Evolutionary conservation across 2,329 filamentous ascomycete genomes (phyloP).

Genomic region (Elsinoe fawcettii): DNA sequence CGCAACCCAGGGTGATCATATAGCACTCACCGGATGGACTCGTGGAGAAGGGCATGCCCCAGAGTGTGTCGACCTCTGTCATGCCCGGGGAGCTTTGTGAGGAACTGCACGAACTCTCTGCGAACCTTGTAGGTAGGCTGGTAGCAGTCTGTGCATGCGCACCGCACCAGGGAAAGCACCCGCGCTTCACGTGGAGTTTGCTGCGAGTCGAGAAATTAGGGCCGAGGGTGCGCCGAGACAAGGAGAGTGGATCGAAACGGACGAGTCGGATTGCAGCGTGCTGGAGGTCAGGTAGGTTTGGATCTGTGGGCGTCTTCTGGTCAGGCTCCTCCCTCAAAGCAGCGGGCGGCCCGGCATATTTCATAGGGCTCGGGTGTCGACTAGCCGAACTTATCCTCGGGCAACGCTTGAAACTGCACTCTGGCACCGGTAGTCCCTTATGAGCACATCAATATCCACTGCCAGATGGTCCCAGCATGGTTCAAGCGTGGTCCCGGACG

Average conservation of each 20-base stretch:
- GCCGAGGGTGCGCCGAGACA: slow-evolving; percentile 3
- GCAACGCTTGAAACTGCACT: slow-evolving; percentile 6
- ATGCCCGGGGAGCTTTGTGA: neutral
- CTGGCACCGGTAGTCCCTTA: neutral
- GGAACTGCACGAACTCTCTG: slow-evolving; percentile 2
- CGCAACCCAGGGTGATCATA: neutral
- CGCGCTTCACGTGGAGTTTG: neutral
- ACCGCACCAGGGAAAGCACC: neutral
- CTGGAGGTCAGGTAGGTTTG: neutral
- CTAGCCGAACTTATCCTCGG: slow-evolving; percentile 5
- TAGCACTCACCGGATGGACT: slow-evolving; percentile 1
- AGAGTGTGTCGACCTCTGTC: slow-evolving; percentile 14
- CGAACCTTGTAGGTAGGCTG: neutral
- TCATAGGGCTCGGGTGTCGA: neutral
- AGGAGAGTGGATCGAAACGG: slow-evolving; percentile 2
- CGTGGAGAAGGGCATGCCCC: slow-evolving; percentile 13
- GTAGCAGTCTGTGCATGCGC: neutral
- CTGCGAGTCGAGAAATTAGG: slow-evolving; percentile 7
- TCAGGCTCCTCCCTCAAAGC: no score
- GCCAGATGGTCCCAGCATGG: neutral
- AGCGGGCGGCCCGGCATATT: slow-evolving; percentile 10
- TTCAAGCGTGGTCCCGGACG: no score
- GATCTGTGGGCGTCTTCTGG: no score
- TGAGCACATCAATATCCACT: neutral
- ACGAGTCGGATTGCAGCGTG: slow-evolving; percentile 5